Evolutionary conservation across 108 stramenopile genomes (phyloP), one percentile per base, ranked within the genome.

Genomic region (Nitzschia inconspicua): DNA sequence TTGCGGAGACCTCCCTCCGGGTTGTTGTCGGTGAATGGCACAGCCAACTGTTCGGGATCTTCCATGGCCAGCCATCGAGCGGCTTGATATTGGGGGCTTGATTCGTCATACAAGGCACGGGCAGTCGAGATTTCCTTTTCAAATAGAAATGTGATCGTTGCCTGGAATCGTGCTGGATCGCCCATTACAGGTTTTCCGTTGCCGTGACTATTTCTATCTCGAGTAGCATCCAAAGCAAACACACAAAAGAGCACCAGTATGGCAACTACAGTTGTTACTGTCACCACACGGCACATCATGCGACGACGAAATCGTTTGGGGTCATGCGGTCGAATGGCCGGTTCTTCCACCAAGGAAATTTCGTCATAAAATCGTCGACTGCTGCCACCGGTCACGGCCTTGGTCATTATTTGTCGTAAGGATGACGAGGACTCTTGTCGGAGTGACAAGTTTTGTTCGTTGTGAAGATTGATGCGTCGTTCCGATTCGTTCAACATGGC

Each of bases 51-150:
- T 23, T 62, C 60, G 5, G 3, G 35, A 56, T 79, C 78, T 8
- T 66, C 61, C 7, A 63, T 29, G 23, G 79, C 79, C 30, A 80
- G 50, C 79, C 79, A 80, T 8, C 35, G 23, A 19, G 63, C 75
- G 8, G 79, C 79, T 32, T 35, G 32, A 37, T 61, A 72, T 44
- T 80, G 79, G 14, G 79, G 70, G 10, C 61, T 63, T 6, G 27
- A 36, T 34, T 42, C 24, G 6, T 57, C 57, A 2, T 43, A 27
- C 41, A 79, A 51, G 13, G 49, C 44, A 18, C 50, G 37, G 3
- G 9, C 13, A 6, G 37, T 29, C 13, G 69, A 61, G 13, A 73
- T 60, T 13, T 49, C 23, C 16, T 46, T 46, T 4, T 58, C 44
- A 18, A 6, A 23, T 34, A 70, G 39, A 40, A 53, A 66, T 6